A percentile compares a stretch with the other conserved stretches of the same genome.
Conservation (phyloP, 306 rosid species). For the Lupinus albus region DNA sequence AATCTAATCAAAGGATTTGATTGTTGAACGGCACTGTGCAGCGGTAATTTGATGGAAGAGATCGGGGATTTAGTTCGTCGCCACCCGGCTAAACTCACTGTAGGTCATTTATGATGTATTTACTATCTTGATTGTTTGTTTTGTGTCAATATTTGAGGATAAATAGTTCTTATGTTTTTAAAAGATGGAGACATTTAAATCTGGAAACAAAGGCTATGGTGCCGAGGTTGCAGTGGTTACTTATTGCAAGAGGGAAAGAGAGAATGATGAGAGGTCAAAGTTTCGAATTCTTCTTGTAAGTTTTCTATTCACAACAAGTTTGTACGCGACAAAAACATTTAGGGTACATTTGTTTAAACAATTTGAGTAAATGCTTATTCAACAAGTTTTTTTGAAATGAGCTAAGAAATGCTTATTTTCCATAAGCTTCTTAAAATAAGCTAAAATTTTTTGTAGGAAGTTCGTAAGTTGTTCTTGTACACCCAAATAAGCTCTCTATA, state of each 20-base stretch:
- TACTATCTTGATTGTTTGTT: conserved; percentile 14
- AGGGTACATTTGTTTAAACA: no score
- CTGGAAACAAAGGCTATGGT: conserved; percentile 74
- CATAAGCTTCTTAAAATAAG: no score
- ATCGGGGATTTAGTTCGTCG: conserved; percentile 77
- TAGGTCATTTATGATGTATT: conserved; percentile 48
- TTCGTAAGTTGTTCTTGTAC: no score
- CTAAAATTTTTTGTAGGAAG: no score
- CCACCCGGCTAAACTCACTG: conserved; percentile 74
- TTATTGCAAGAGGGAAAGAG: conserved; percentile 59
- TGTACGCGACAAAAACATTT: neutral
- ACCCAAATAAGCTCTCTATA: no score
- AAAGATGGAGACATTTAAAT: conserved; percentile 70
- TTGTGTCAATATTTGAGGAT: conserved; percentile 36
- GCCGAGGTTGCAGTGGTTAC: conserved; percentile 80
- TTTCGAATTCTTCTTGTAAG: conserved; percentile 93
- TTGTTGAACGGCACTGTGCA: conserved; percentile 51
- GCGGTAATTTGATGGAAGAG: conserved; percentile 77
- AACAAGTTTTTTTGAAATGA: no score
- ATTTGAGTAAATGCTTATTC: no score
- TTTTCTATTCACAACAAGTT: conserved; percentile 26
- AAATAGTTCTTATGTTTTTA: conserved; percentile 33
- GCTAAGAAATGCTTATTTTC: no score
- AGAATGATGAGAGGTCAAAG: conserved; percentile 58
- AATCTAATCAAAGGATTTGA: neutral